Conservation (phyloP, 805 yeast species). For the Metschnikowia henanensis region DNA sequence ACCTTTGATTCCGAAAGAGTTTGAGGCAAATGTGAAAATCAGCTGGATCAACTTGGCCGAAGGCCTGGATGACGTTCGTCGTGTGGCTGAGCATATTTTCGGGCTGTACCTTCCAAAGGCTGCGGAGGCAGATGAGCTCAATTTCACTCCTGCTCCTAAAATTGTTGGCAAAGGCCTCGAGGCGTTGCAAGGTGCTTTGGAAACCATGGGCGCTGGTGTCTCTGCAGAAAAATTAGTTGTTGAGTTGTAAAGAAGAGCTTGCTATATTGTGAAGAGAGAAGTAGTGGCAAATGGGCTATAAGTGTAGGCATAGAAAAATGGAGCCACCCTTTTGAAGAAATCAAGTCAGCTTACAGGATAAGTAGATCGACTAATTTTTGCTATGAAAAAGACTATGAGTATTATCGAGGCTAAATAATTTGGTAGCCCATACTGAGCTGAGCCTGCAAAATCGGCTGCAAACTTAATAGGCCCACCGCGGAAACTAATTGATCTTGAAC, state of each 20-base stretch:
- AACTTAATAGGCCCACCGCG: no score
- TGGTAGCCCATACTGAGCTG: no score
- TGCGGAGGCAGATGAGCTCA: background rate
- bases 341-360: no score
- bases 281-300: no score
- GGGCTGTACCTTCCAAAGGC: conserved; percentile 6
- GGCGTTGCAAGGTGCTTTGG: conserved; percentile 7
- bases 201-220: conserved; percentile 7
- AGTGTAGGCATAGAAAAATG: no score
- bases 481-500: no score
- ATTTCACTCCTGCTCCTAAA: conserved; percentile 4
- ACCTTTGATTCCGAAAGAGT: conserved; percentile 7
- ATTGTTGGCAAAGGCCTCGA: conserved; percentile 8
- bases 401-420: no score
- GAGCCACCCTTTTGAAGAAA: no score
- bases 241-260: conserved; percentile 5
- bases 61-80: conserved; percentile 1
- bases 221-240: conserved; percentile 12
- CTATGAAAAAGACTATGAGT: no score
- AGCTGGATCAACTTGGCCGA: conserved; percentile 9
- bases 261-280: no score
- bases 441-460: no score
- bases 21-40: conserved; percentile 3
- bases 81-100: conserved; percentile 1
- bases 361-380: no score